These are phyloP conservation scores for Fusarium robinianum DNA, from an alignment of 2,329 filamentous ascomycete species.

Conservation along the genomic window DNA sequence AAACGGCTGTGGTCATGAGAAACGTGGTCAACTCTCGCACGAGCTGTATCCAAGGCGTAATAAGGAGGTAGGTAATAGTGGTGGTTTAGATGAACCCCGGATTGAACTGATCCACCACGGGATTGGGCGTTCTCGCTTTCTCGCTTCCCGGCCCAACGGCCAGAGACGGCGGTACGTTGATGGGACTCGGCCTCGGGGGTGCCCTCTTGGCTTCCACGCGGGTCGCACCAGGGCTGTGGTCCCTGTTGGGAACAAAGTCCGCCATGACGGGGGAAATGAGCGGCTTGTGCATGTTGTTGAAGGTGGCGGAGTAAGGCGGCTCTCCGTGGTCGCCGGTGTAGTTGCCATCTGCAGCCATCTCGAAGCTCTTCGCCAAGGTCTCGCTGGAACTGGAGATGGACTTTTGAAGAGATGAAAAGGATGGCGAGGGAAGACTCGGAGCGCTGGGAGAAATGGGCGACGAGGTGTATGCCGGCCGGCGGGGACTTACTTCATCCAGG, in stretches of 20 bases:
- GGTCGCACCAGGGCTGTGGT: slow-evolving; percentile 24
- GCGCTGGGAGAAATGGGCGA: slow-evolving; percentile 38
- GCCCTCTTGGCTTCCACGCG: slow-evolving; percentile 41
- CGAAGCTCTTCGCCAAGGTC: slow-evolving; percentile 40
- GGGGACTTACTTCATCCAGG: slow-evolving; percentile 18
- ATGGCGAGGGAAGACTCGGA: slow-evolving; percentile 44
- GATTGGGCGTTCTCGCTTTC: slow-evolving; percentile 25
- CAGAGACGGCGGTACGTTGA: slow-evolving; percentile 36
- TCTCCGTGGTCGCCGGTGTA: slow-evolving; percentile 2
- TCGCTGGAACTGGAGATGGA: slow-evolving; percentile 42
- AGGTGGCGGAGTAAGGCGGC: too few species aligned
- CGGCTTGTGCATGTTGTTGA: too few species aligned
- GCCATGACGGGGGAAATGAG: slow-evolving; percentile 41
- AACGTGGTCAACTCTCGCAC: neutral
- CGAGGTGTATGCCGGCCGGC: slow-evolving; percentile 31
- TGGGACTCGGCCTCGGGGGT: slow-evolving; percentile 40
- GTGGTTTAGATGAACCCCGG: slow-evolving; percentile 32
- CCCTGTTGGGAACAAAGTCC: slow-evolving; percentile 32
- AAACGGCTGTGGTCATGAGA: slow-evolving; percentile 8
- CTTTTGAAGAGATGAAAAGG: slow-evolving; percentile 43
- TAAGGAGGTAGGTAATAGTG: slow-evolving; percentile 18
- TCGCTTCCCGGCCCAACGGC: slow-evolving; percentile 9
- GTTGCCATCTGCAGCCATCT: slow-evolving; percentile 29
- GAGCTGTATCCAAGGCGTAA: slow-evolving; percentile 13
- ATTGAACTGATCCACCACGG: slow-evolving; percentile 32